A percentile compares a stretch with the other conserved stretches of the same genome.
Evolutionary conservation across 2,329 filamentous ascomycete genomes (phyloP).

Genomic region (Scorias spongiosa): DNA sequence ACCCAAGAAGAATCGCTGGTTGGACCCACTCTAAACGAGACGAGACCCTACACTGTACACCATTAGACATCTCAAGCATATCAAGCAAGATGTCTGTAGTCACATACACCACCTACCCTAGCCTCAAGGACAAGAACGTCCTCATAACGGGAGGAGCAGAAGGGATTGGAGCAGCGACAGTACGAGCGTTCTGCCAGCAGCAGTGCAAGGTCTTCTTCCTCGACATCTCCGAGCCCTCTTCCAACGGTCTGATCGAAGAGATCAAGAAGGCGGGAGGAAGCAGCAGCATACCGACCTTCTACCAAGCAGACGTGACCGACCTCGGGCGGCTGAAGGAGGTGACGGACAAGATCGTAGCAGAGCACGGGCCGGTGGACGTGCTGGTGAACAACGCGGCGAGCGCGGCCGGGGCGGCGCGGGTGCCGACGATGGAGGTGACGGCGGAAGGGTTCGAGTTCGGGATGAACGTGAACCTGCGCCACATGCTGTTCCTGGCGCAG

Average conservation of each 20-base stretch:
- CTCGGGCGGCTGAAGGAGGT: conserved; percentile 34
- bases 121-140: conserved; percentile 40
- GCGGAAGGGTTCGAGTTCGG: conserved; percentile 49
- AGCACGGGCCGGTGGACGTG: conserved; percentile 38
- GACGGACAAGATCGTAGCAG: conserved; percentile 27
- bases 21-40: too few relatives aligned
- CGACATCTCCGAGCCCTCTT: conserved; percentile 40
- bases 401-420: conserved; percentile 42
- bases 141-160: conserved; percentile 50
- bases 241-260: conserved; percentile 29
- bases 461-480: conserved; percentile 50
- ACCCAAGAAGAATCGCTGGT: too few relatives aligned
- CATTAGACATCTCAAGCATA: not conserved
- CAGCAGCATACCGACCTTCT: conserved; percentile 10
- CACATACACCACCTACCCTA: conserved; percentile 16
- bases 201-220: conserved; percentile 45
- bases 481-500: conserved; percentile 45
- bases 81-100: not conserved
- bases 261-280: conserved; percentile 21
- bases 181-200: conserved; percentile 41
- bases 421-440: conserved; percentile 42
- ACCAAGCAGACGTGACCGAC: conserved; percentile 37
- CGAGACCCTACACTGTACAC: too few relatives aligned
- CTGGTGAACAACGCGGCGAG: conserved; percentile 47
- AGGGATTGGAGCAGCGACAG: conserved; percentile 48